Evolutionary conservation across 2,329 filamentous ascomycete species (phyloP).

Genomic region (Escovopsis sp.): DNA sequence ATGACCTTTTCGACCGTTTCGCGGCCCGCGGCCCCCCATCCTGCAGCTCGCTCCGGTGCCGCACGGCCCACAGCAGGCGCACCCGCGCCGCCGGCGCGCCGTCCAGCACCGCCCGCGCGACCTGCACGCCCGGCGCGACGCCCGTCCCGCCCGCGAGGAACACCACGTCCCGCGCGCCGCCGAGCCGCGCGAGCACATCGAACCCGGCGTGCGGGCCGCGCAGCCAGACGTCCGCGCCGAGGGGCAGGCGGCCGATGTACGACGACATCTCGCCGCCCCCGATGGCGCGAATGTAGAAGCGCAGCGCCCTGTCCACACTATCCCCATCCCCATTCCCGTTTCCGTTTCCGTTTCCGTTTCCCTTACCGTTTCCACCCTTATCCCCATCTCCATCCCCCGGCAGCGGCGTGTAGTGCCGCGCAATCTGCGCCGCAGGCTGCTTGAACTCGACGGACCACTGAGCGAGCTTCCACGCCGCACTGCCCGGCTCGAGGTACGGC

Average conservation of each 20-base stretch:
- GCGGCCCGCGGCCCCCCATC: not conserved
- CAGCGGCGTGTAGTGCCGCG: slow-evolving; percentile 78
- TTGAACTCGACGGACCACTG: slow-evolving; percentile 88
- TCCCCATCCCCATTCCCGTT: too few relatives aligned
- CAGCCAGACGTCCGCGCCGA: slow-evolving; percentile 54
- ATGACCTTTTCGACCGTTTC: slow-evolving; percentile 8
- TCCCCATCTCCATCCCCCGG: slow-evolving; percentile 32
- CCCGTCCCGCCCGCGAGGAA: slow-evolving; percentile 90
- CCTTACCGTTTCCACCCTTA: not conserved
- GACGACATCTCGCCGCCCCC: slow-evolving; percentile 71
- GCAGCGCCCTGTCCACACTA: slow-evolving; percentile 30
- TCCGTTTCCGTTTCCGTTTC: too few relatives aligned
- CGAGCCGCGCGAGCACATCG: slow-evolving; percentile 23
- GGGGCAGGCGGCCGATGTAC: slow-evolving; percentile 54
- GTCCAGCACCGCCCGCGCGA: slow-evolving; percentile 47
- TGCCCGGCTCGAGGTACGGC: slow-evolving; percentile 14
- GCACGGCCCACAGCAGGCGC: slow-evolving; percentile 70
- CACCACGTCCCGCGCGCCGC: slow-evolving; percentile 35
- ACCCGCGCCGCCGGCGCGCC: slow-evolving; percentile 26
- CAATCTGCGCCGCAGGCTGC: slow-evolving; percentile 87
- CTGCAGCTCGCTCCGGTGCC: slow-evolving; percentile 39
- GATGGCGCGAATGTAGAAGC: slow-evolving; percentile 68
- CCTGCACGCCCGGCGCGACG: slow-evolving; percentile 78
- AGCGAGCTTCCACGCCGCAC: slow-evolving; percentile 29
- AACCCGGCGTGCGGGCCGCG: slow-evolving; percentile 68